Percentiles rank a stretch among this genome's conserved stretches.
phyloP scores from a whole-genome alignment of 2,329 filamentous ascomycete genomes.

The Pseudocercospora musae region DNA sequence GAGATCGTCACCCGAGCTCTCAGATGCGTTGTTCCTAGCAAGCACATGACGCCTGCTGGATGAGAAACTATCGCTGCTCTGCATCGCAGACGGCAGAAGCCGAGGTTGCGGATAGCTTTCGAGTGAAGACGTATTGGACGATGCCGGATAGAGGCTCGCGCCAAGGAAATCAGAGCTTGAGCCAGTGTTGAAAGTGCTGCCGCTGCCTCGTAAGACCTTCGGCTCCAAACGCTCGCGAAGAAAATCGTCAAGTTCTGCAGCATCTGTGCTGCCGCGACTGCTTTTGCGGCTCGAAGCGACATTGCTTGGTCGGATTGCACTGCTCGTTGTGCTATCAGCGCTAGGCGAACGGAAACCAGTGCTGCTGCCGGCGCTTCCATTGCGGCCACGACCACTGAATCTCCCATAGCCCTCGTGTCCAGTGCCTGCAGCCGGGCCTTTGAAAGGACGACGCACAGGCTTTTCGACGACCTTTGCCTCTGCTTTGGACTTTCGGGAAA shows the following conservation, averaged over 20 bases:
- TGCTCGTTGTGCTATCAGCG: constrained; percentile 40
- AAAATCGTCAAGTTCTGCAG: constrained; percentile 46
- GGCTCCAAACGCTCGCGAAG: constrained; percentile 45
- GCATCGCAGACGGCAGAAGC: constrained; percentile 33
- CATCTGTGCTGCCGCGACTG: constrained; percentile 39
- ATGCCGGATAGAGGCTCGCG: constrained; percentile 8
- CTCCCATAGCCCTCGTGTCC: constrained; percentile 84
- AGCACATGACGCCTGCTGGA: constrained; percentile 14
- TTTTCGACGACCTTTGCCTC: constrained; percentile 54
- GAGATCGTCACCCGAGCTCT: constrained; percentile 28
- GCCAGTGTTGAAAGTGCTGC: constrained; percentile 34
- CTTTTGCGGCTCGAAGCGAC: constrained; percentile 36
- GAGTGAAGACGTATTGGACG: constrained; percentile 23
- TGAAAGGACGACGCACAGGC: constrained; percentile 59
- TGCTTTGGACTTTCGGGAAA: constrained; percentile 66
- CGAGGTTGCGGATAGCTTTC: constrained; percentile 24
- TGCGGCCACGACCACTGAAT: constrained; percentile 63
- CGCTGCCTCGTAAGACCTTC: constrained; percentile 44
- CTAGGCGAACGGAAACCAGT: constrained; percentile 48
- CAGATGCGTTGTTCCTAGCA: constrained; percentile 18
- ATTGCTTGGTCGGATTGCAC: constrained; percentile 33
- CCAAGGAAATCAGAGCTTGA: constrained; percentile 17
- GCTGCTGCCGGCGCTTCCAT: constrained; percentile 56
- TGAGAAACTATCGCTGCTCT: constrained; percentile 8
- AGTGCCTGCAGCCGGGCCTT: constrained; percentile 86